Percentiles rank a stretch among this genome's conserved stretches.
Evolutionary conservation across 2,329 filamentous ascomycete species (phyloP).

Genomic region (Fusarium dlaminii): DNA sequence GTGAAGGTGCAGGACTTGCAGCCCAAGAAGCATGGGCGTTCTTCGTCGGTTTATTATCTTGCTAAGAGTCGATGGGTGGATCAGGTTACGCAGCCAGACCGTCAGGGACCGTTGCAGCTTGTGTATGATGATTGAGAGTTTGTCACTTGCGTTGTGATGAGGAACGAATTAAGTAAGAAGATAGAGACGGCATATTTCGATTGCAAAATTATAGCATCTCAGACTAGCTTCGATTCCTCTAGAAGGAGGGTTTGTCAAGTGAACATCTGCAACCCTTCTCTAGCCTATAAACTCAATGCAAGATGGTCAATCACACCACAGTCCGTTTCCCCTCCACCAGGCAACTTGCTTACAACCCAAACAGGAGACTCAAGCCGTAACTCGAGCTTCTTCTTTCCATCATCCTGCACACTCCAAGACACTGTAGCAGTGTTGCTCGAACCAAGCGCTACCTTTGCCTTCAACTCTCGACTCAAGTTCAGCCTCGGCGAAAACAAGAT

Average conservation of each 20-base stretch:
- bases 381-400: background rate
- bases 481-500: background rate
- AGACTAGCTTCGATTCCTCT: rapidly evolving
- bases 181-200: rapidly evolving
- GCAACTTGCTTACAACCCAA: background rate
- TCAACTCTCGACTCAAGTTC: background rate
- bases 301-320: background rate
- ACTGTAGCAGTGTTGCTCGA: background rate
- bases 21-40: no score
- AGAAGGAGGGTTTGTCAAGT: no score
- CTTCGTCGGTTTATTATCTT: no score
- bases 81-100: background rate
- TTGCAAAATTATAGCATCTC: no score
- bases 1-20: background rate
- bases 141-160: rapidly evolving
- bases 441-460: background rate
- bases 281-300: background rate
- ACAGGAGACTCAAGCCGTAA: background rate
- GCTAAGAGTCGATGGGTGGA: background rate
- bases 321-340: background rate
- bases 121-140: background rate
- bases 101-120: background rate
- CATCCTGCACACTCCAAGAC: background rate
- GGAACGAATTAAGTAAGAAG: rapidly evolving
- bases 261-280: background rate